A percentile compares a stretch with the other conserved stretches of the same genome.
Conservation (phyloP, 2,329 filamentous ascomycete species). For the Monosporascus sp. region DNA sequence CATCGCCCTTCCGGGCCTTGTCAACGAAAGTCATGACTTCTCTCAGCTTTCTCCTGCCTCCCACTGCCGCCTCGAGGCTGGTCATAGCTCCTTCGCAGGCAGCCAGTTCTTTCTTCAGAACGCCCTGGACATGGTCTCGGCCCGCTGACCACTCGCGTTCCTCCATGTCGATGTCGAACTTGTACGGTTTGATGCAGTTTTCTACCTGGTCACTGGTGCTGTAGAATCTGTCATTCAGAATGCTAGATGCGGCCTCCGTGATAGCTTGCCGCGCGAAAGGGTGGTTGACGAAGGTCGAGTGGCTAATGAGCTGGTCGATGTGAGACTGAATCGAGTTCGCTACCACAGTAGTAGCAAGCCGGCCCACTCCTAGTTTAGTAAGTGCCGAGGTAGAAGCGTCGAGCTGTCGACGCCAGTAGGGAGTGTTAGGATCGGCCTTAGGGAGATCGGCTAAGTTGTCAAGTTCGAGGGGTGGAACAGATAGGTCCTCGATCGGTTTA, state of each 20-base stretch:
- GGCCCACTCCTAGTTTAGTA: conserved; percentile 89
- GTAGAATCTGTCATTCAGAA: conserved; percentile 91
- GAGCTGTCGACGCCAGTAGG: conserved; percentile 91
- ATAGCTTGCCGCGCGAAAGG: conserved; percentile 94
- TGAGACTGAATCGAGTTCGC: conserved; percentile 81
- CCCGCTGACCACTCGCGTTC: conserved; percentile 83
- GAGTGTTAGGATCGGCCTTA: conserved; percentile 76
- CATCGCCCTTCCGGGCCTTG: conserved; percentile 78
- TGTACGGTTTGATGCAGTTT: conserved; percentile 98
- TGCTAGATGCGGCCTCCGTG: conserved; percentile 80
- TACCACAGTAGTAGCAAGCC: conserved; percentile 87
- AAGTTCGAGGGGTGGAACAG: conserved; percentile 57
- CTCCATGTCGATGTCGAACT: conserved; percentile 94
- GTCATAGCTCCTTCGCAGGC: conserved; percentile 78
- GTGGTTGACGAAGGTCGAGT: conserved; percentile 82
- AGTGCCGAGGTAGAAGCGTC: conserved; percentile 86
- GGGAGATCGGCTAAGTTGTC: conserved; percentile 74
- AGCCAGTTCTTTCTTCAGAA: conserved; percentile 81
- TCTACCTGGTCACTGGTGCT: conserved; percentile 97
- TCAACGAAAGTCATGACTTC: conserved; percentile 93
- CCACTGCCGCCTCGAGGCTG: conserved; percentile 69
- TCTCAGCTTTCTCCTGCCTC: conserved; percentile 75
- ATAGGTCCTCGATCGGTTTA: conserved; percentile 82
- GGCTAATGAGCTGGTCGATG: conserved; percentile 70
- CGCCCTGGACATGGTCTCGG: conserved; percentile 71